Evolutionary conservation across 2,329 filamentous ascomycete genomes (phyloP), one percentile per base, ranked within the genome.

Genomic region (Clonostachys solani): DNA sequence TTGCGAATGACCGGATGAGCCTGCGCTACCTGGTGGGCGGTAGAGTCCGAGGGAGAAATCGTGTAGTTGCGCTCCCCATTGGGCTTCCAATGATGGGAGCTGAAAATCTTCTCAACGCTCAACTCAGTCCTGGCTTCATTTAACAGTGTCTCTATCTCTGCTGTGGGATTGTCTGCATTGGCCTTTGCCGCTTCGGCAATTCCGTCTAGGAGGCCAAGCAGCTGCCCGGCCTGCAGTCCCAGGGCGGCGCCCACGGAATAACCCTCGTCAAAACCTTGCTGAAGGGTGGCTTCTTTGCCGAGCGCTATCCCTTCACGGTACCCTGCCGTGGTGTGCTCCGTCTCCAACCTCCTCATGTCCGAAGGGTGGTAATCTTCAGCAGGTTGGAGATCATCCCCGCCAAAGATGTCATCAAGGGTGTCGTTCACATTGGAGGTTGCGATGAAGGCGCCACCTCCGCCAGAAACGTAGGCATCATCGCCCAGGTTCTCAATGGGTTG

Each of bases 231-330:
- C 29, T 77, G 76, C 53, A 87, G 64, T 0, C 92, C 94, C 33
- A 97, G 71, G 45, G 86, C 83, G 1, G 90, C 92, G 12, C 94
- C 94, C 1, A 97, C 74, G 13, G 83, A 76, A 63, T 91, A 97
- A 0, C 92, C 92, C 53, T 92, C 89, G 62, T 99, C 94, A 60
- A 99, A 97, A 0, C 92, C 92, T 13, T 76, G 75, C 67, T 99
- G 94, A 23, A 96, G 81, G 57, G 83, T 86, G 43, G 76, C 69
- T 23, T 80, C 80, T 64, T 97, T 97, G 33, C 87, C 87, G 4
- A 72, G 73, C 0, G 86, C 78, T 46, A 97, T 80, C 41, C 92
- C 94, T 58, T 96, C 92, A 49, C 92, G 86, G 68, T 97, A 97
- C 17, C 94, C 94, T 37, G 88, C 84, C 8, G 88, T 96, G 45